These are phyloP conservation scores for Cylindrotheca closterium DNA, from an alignment of 108 stramenopile species.

Conservation along the genomic window DNA sequence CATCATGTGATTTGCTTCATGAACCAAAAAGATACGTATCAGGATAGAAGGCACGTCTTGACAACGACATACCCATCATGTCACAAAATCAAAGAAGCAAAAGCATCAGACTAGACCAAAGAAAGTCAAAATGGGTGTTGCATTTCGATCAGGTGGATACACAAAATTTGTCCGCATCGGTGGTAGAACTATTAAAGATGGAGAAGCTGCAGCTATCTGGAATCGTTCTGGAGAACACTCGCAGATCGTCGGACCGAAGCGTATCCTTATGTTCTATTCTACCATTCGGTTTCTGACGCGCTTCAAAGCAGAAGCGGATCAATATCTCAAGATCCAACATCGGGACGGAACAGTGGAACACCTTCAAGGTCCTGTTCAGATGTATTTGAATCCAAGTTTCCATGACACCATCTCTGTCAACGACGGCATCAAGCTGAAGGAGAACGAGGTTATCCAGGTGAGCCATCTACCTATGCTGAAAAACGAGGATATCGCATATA, in stretches of 20 bases:
- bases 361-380: constrained; percentile 3
- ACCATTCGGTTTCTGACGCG: constrained; percentile 17
- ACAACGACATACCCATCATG: too few species aligned
- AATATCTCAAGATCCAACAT: constrained; percentile 12
- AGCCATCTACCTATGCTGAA: not conserved
- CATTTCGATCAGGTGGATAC: constrained; percentile 11
- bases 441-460: not conserved
- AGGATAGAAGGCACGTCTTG: too few species aligned
- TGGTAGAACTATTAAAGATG: constrained; percentile 18
- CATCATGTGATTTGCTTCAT: too few species aligned
- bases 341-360: constrained; percentile 16
- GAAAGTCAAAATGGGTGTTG: constrained; percentile 41
- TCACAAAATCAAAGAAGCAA: constrained; percentile 39
- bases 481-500: not conserved
- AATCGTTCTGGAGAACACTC: constrained; percentile 7
- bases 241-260: constrained; percentile 10
- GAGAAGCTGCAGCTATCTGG: constrained; percentile 18
- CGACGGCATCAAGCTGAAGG: constrained; percentile 3
- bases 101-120: too few species aligned
- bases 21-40: too few species aligned
- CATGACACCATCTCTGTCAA: constrained; percentile 4
- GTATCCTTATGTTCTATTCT: constrained; percentile 6
- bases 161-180: constrained; percentile 13
- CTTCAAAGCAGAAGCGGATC: constrained; percentile 10
- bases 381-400: constrained; percentile 13